These are phyloP conservation scores for Scutellaria minor DNA, from an alignment of 257 asterid genomes.

Conservation along the genomic window DNA sequence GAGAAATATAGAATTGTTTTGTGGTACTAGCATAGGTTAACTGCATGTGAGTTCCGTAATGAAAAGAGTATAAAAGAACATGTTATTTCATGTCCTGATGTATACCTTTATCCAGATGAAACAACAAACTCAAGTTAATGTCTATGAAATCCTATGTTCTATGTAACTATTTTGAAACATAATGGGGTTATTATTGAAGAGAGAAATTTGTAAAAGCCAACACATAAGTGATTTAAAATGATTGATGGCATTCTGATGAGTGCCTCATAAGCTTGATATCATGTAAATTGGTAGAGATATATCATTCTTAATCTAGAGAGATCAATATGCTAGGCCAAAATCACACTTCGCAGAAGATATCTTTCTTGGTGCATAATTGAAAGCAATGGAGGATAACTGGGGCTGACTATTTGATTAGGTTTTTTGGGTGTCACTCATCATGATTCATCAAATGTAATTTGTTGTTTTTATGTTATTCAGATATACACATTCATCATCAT, in stretches of 20 bases:
- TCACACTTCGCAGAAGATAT: conserved; percentile 2
- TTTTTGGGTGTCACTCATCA: not conserved
- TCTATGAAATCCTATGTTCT: conserved; percentile 2
- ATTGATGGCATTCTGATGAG: not conserved
- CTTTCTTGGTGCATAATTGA: conserved; percentile 15
- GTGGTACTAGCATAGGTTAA: not conserved
- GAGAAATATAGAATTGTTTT: not conserved
- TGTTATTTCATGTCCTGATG: not conserved
- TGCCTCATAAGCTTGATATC: not conserved
- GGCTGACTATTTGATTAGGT: not conserved
- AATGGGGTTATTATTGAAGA: conserved; percentile 2
- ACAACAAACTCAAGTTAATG: not conserved
- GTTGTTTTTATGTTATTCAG: conserved; percentile 44
- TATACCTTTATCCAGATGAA: no score
- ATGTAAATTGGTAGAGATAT: not conserved
- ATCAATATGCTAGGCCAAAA: conserved; percentile 1
- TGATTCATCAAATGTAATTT: not conserved
- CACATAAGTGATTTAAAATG: not conserved
- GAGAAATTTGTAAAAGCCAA: not conserved
- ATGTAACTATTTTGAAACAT: conserved; percentile 4
- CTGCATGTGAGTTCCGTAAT: not conserved
- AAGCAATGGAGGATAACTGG: conserved; percentile 1
- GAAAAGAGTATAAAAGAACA: not conserved
- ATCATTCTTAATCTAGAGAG: no score
- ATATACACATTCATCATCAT: conserved; percentile 73